Evolutionary conservation across 495 filamentous ascomycete genomes (phyloP).

Genomic region (Viridothelium virens): DNA sequence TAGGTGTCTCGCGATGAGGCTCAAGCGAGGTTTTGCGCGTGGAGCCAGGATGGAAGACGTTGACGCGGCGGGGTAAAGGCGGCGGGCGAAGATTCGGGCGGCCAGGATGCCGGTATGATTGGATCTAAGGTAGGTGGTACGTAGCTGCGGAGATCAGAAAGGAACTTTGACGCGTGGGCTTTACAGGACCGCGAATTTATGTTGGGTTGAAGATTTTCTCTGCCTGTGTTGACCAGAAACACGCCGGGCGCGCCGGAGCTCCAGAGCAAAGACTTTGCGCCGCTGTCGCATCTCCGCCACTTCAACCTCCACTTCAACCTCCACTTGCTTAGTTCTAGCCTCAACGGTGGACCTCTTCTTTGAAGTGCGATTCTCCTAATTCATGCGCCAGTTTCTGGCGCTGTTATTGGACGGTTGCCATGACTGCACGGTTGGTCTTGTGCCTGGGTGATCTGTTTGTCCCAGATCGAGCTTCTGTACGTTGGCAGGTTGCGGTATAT

Average conservation of each 20-base stretch:
- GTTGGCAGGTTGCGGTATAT: conserved; percentile 18
- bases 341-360: background rate
- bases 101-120: conserved; percentile 6
- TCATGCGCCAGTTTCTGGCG: conserved; percentile 4
- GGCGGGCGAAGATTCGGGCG: background rate
- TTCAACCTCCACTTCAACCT: background rate
- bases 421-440: conserved; percentile 78
- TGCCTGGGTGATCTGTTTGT: conserved; percentile 97
- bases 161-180: background rate
- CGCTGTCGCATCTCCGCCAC: conserved; percentile 1
- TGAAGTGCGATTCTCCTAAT: background rate
- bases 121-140: background rate
- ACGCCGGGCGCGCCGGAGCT: too few relatives aligned
- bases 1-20: conserved; percentile 76
- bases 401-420: conserved; percentile 29
- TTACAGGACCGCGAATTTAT: background rate
- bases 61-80: conserved; percentile 1
- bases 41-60: conserved; percentile 12
- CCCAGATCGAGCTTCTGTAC: conserved; percentile 82
- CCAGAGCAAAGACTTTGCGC: background rate
- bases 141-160: background rate
- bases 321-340: background rate
- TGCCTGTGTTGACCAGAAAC: background rate
- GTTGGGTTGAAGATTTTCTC: background rate
- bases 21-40: conserved; percentile 43